Base-by-base conservation (phyloP, 2,329 filamentous ascomycete genomes). In the Nemania sp. region DNA sequence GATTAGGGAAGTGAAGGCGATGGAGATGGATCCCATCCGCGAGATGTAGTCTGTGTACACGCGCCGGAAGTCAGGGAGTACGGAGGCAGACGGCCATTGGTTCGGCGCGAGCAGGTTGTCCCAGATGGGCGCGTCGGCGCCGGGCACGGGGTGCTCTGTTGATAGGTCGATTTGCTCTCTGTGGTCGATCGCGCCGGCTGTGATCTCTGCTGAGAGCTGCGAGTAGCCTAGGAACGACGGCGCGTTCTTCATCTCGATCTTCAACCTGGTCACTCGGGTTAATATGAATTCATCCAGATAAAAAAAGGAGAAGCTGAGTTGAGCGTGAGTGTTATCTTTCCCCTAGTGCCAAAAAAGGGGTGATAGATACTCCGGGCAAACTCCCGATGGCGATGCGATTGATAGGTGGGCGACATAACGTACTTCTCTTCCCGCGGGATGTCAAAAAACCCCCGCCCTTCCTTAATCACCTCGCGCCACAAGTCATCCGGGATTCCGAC, bases 111-210 rank as follows among this genome's bases (percentile, higher is more conserved):
- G 85, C 18, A 97, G 86, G 79, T 95, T 93, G 77, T 92, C 84
- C 78, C 94, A 92, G 1, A 87, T 81, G 0, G 93, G 93, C 35
- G 89, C 88, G 26, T 81, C 82, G 0, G 89, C 84, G 0, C 80
- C 80, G 0, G 91, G 92, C 1, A 91, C 57, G 0, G 89, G 83
- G 74, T 96, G 92, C 60, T 93, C 89, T 0, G 93, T 97, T 0
- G 92, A 93, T 59, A 97, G 86, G 79, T 97, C 93, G 69, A 97
- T 90, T 78, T 97, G 93, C 79, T 97, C 93, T 59, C 93, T 87
- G 83, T 94, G 92, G 80, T 97, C 93, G 73, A 88, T 86, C 57
- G 87, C 86, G 72, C 90, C 89, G 22, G 92, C 92, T 4, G 93
- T 97, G 75, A 91, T 86, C 77, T 91, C 90, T 70, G 89, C 88